Evolutionary conservation across 495 filamentous ascomycete genomes (phyloP).

Genomic region (Hypoxylon intermedium): DNA sequence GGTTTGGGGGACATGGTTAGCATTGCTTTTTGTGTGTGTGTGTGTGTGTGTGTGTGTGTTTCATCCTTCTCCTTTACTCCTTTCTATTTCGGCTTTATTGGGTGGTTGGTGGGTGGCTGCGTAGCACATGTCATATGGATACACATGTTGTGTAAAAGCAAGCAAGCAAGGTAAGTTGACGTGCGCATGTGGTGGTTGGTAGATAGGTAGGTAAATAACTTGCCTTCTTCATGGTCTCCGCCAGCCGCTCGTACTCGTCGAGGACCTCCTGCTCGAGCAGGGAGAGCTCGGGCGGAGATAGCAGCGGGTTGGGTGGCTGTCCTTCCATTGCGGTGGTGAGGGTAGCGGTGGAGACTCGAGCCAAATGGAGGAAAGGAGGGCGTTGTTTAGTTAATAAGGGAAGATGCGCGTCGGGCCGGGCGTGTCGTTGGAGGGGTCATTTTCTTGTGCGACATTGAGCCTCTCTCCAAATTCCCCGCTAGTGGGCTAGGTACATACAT

Average conservation of each 20-base stretch:
- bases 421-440: no score
- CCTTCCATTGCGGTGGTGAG: conserved; percentile 40
- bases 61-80: no score
- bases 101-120: no score
- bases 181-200: conserved; percentile 24
- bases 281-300: conserved; percentile 62
- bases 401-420: conserved; percentile 16
- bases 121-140: no score
- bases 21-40: not conserved
- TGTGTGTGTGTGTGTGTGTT: no score
- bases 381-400: not conserved
- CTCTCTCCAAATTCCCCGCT: no score
- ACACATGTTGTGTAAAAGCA: conserved; percentile 42
- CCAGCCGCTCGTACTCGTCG: conserved; percentile 86
- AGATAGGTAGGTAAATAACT: conserved; percentile 45
- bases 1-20: conserved; percentile 2
- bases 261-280: conserved; percentile 93
- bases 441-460: no score
- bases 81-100: no score
- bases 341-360: not conserved
- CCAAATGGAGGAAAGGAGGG: not conserved
- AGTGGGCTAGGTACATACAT: no score
- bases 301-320: conserved; percentile 35
- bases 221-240: conserved; percentile 92
- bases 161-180: conserved; percentile 20